Conservation (phyloP, 176 grass and related monocot species). For the Musa troglodytarum region DNA sequence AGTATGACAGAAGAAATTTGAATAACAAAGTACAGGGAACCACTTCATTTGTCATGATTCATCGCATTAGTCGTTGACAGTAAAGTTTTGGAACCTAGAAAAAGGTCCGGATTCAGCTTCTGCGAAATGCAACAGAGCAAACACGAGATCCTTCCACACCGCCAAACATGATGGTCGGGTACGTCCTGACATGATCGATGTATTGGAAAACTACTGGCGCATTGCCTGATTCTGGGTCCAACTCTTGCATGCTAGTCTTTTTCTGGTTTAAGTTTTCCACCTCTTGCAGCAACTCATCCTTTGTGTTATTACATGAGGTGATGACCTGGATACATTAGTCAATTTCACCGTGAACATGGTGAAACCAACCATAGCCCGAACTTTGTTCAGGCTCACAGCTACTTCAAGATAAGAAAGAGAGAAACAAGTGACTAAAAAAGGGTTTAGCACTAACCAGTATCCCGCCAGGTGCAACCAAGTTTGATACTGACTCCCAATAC, state of each 20-base stretch:
- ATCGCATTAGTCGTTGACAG: not conserved
- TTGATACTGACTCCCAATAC: conserved; percentile 81
- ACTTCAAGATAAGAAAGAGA: not conserved
- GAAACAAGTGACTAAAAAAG: conserved; percentile 1
- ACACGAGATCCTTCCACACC: conserved; percentile 77
- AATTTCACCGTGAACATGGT: not conserved
- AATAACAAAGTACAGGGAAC: not conserved
- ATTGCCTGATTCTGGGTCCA: conserved; percentile 23
- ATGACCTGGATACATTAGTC: conserved; percentile 43
- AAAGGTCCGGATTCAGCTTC: not conserved
- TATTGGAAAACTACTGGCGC: conserved; percentile 46
- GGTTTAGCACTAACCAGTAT: conserved; percentile 50
- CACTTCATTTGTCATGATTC: not conserved
- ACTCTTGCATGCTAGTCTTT: conserved; percentile 18
- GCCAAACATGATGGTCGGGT: conserved; percentile 68
- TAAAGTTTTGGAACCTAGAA: not conserved
- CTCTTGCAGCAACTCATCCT: conserved; percentile 75
- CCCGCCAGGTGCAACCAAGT: conserved; percentile 64
- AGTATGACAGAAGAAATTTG: too few species aligned
- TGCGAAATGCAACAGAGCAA: conserved; percentile 75
- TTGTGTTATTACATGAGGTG: conserved; percentile 87
- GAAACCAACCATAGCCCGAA: too few species aligned
- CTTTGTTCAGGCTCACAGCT: too few species aligned
- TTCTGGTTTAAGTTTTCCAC: conserved; percentile 55
- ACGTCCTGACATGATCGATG: conserved; percentile 76